Base-by-base conservation (phyloP, 192 early-diverging fungal species). In the Coemansia reversa region DNA sequence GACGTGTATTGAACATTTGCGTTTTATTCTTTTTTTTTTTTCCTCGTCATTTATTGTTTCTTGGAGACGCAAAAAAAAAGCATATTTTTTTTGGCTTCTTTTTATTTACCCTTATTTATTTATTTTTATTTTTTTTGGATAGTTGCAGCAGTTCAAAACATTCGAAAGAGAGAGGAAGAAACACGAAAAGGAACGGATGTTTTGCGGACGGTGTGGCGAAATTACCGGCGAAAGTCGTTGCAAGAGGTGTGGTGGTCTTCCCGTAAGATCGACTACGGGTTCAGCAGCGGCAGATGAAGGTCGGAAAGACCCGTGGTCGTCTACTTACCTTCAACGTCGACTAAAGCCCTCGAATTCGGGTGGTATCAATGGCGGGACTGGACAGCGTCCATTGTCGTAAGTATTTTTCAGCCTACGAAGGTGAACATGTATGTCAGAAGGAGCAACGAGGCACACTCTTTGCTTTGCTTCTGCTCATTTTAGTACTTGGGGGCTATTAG, bases 251-350 rank as follows among this genome's bases (percentile, higher is more conserved):
- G 79, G 79, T 23, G 79, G 79, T 2, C 54, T 22, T 25, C 45
- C 73, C 0, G 70, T 75, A 16, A 66, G 65, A 48, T 67, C 79
- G 0, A 75, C 70, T 11, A 69, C 79, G 1, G 72, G 72, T 14
- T 45, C 66, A 3, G 54, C 62, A 22, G 69, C 66, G 0, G 35
- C 53, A 0, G 62, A 55, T 25, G 50, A 24, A 11, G 79, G 67
- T 23, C 65, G 70, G 20, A 75, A 72, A 27, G 79, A 81, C 50
- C 79, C 79, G 20, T 81, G 79, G 79, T 62, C 69, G 9, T 75
- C 79, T 3, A 68, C 69, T 5, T 81, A 81, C 52, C 55, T 81
- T 7, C 68, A 81, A 55, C 69, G 69, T 0, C 65, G 79, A 19
- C 54, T 79, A 19, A 72, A 74, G 29, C 63, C 66, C 4, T 19